Percentiles rank a stretch among this genome's conserved stretches.
phyloP scores from a whole-genome alignment of 139 green algal species.

The Coelastrella sp. region DNA sequence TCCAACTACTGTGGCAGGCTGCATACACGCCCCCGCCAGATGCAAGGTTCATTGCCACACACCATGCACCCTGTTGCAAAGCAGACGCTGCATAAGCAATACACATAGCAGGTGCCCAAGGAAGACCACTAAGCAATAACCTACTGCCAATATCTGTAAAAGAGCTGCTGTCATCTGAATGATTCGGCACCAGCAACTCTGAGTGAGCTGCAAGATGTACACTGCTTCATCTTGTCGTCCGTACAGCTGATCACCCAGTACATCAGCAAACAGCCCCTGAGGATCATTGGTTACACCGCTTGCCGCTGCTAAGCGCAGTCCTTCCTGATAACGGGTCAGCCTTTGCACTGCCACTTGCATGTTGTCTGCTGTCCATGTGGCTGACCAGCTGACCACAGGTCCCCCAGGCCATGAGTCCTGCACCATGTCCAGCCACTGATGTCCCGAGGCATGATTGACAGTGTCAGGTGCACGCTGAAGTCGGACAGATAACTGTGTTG shows the following conservation, averaged over 20 bases:
- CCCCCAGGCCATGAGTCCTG: background rate
- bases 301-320: constrained; percentile 17
- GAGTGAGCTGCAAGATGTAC: background rate
- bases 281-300: background rate
- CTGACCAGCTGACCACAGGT: background rate
- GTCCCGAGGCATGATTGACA: background rate
- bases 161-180: constrained; percentile 16
- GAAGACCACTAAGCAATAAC: background rate
- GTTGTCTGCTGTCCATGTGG: background rate
- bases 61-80: constrained; percentile 34
- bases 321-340: background rate
- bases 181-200: background rate
- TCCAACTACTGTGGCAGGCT: background rate
- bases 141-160: constrained; percentile 21
- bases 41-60: background rate
- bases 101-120: background rate
- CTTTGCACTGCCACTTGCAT: background rate
- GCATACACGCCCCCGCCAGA: background rate
- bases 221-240: background rate
- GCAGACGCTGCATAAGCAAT: constrained; percentile 27
- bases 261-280: constrained; percentile 2
- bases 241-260: background rate
- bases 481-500: background rate
- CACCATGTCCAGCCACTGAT: background rate
- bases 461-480: background rate